Evolutionary conservation across 345 rosid species (phyloP).

Genomic region (Citrus glauca): DNA sequence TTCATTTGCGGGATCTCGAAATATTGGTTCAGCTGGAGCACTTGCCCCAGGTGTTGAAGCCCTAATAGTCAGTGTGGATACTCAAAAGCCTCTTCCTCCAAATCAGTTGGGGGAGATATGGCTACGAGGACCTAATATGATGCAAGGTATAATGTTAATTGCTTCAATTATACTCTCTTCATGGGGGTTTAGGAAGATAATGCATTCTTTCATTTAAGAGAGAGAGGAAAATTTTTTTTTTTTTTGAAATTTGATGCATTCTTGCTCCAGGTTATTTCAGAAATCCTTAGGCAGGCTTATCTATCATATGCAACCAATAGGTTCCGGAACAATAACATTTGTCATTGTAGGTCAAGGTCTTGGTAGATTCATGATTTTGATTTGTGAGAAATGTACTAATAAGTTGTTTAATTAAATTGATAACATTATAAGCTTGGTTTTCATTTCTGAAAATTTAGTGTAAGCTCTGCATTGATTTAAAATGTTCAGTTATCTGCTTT

Average conservation of each 20-base stretch:
- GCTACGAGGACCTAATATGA: conserved; percentile 94
- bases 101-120: conserved; percentile 74
- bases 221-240: no score
- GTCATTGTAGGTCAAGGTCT: not conserved
- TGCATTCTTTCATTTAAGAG: not conserved
- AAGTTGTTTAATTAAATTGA: not conserved
- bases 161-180: not conserved
- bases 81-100: conserved; percentile 69
- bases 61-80: conserved; percentile 57
- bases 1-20: conserved; percentile 33
- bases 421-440: not conserved
- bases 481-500: not conserved
- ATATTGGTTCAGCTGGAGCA: conserved; percentile 71
- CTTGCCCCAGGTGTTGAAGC: conserved; percentile 75
- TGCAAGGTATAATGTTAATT: conserved; percentile 53
- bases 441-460: not conserved
- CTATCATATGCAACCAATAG: not conserved
- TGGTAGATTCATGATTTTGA: not conserved
- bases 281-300: not conserved
- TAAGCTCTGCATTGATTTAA: not conserved
- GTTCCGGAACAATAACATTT: not conserved
- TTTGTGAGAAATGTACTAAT: not conserved
- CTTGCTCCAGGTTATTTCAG: no score
- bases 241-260: no score
- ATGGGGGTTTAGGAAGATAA: not conserved